A percentile compares a stretch with the other conserved stretches of the same genome.
phyloP scores from a whole-genome alignment of 192 early-diverging fungal genomes.

The Coemansia sp. region DNA sequence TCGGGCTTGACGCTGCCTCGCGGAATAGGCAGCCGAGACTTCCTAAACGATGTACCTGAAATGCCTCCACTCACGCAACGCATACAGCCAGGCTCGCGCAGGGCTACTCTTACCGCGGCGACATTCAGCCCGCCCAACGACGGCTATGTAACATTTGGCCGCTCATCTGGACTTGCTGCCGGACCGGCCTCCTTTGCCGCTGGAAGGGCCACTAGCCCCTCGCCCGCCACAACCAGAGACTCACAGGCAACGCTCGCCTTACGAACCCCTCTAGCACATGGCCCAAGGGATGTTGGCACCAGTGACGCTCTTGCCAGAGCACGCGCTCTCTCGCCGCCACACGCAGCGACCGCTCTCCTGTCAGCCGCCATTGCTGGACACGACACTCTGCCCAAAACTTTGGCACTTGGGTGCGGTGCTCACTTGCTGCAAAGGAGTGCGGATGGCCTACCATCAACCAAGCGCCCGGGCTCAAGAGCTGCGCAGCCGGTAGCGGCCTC shows the following conservation, averaged over 20 bases:
- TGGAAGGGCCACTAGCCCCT: conserved; percentile 22
- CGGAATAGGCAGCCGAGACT: conserved; percentile 12
- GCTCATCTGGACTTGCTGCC: conserved; percentile 35
- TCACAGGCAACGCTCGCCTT: background rate
- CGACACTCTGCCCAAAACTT: background rate
- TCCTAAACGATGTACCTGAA: conserved; percentile 20
- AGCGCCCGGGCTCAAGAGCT: conserved; percentile 1
- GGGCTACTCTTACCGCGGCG: conserved; percentile 31
- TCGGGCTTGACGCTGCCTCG: conserved; percentile 37
- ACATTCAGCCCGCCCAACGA: conserved; percentile 29
- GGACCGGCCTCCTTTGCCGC: conserved; percentile 1
- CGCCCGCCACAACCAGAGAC: conserved; percentile 5
- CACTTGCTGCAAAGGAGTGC: background rate
- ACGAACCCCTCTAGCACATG: background rate
- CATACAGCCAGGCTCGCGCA: conserved; percentile 13
- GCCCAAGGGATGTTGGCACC: background rate
- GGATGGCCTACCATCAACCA: background rate
- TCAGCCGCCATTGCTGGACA: background rate
- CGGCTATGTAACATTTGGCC: conserved; percentile 1
- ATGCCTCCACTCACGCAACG: conserved; percentile 35
- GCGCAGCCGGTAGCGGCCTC: background rate
- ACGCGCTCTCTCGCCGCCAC: conserved; percentile 6
- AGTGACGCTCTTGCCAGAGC: background rate
- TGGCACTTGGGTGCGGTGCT: background rate
- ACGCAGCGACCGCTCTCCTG: background rate